A percentile compares a stretch with the other conserved stretches of the same genome.
Evolutionary conservation across 2,329 filamentous ascomycete species (phyloP).

Genomic region (Hymenoscyphus salicellus): DNA sequence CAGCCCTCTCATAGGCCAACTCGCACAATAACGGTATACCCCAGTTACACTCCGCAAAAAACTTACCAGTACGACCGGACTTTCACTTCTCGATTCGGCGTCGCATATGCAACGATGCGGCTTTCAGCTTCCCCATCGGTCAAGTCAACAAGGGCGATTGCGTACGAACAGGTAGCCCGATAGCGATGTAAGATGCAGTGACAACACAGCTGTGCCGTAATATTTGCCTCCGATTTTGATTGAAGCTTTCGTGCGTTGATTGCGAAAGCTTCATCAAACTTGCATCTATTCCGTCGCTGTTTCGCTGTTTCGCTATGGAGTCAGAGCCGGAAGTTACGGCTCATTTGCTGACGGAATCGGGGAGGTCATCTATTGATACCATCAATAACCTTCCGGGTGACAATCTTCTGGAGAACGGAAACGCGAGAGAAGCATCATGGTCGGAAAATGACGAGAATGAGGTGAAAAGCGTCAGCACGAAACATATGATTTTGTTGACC

Average conservation of each 20-base stretch:
- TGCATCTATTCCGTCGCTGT: not conserved
- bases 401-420: not conserved
- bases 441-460: not conserved
- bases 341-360: not conserved
- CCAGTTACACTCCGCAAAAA: not conserved
- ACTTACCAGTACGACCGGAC: not conserved
- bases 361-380: slow-evolving; percentile 5
- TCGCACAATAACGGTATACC: not conserved
- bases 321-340: not conserved
- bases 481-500: slow-evolving; percentile 9
- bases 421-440: too few relatives aligned
- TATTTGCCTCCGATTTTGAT: not conserved
- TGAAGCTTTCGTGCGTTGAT: not conserved
- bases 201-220: not conserved
- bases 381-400: slow-evolving; percentile 3
- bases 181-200: not conserved
- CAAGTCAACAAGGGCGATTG: not conserved
- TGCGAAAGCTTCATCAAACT: not conserved
- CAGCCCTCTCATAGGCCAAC: not conserved
- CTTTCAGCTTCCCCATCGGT: not conserved
- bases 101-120: not conserved
- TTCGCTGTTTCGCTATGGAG: not conserved
- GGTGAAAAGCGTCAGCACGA: slow-evolving; percentile 5
- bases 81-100: not conserved
- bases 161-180: not conserved